Conservation (phyloP, 2,329 filamentous ascomycete genomes). For the Aspergillus tubingensis region DNA sequence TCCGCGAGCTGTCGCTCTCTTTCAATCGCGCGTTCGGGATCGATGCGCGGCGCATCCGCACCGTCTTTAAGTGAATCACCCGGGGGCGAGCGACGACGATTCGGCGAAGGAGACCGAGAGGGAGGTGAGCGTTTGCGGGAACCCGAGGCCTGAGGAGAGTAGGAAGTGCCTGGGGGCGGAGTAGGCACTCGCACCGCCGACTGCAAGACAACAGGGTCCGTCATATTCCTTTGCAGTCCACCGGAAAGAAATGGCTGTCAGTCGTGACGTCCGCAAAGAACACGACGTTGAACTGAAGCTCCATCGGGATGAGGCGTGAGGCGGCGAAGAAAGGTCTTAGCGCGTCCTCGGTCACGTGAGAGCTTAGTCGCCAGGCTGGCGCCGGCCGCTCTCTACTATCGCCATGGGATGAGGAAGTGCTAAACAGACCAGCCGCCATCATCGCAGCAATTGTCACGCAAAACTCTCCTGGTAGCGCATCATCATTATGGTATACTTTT, state of each 20-base stretch:
- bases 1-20: slow-evolving; percentile 55
- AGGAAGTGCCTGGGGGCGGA: slow-evolving; percentile 52
- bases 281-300: slow-evolving; percentile 14
- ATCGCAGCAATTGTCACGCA: background rate
- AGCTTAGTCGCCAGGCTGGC: slow-evolving; percentile 23
- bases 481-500: slow-evolving; percentile 31
- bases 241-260: slow-evolving; percentile 10
- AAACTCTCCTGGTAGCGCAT: background rate
- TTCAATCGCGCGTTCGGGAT: slow-evolving; percentile 52
- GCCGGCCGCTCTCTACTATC: slow-evolving; percentile 7
- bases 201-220: slow-evolving; percentile 51
- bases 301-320: slow-evolving; percentile 17
- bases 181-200: slow-evolving; percentile 63
- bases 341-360: slow-evolving; percentile 20
- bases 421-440: background rate
- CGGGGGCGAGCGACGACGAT: slow-evolving; percentile 52
- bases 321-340: slow-evolving; percentile 28
- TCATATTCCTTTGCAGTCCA: slow-evolving; percentile 35
- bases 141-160: slow-evolving; percentile 50
- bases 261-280: slow-evolving; percentile 13
- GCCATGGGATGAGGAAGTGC: background rate
- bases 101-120: slow-evolving; percentile 56
- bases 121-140: slow-evolving; percentile 60
- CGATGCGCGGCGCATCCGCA: slow-evolving; percentile 50
- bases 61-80: slow-evolving; percentile 35